Evolutionary conservation across 1,284 basidiomycete genomes (phyloP), one percentile per base, ranked within the genome.

Genomic region (Xanthoconium separans): DNA sequence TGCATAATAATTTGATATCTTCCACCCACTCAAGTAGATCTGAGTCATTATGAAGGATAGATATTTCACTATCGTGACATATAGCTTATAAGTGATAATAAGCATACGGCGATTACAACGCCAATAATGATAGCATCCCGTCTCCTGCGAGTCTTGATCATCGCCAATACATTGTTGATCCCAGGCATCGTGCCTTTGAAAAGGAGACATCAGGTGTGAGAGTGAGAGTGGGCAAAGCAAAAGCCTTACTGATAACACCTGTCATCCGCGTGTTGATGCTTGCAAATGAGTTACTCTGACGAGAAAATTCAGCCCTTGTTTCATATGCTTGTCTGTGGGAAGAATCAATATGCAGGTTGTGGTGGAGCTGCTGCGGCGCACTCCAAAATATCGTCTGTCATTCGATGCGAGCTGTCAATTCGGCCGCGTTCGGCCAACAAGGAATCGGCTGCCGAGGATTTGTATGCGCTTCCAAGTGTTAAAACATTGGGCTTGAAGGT

Each of bases 371-470:
- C 37, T 22, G 44, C 29, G 24, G 71, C 87, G 58, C 66, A 97
- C 95, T 91, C 83, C 18, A 98, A 77, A 34, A 95, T 84, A 44
- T 92, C 90, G 69, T 99, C 96, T 33, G 94, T 91, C 95, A 98
- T 98, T 58, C 83, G 78, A 74, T 98, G 95, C 24, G 90, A 93
- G 61, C 85, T 91, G 72, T 98, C 96, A 62, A 99, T 95, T 54
- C 85, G 81, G 6, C 87, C 83, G 34, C 97, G 82, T 73, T 99
- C 96, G 20, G 87, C 86, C 16, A 99, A 78, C 37, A 98, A 75
- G 2, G 91, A 84, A 64, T 98, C 95, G 5, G 91, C 87, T 47
- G 92, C 86, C 4, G 88, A 87, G 4, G 91, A 89, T 62, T 96
- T 97, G 75, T 96, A 97, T 50, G 89, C 84, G 61, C 89, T 91